Evolutionary conservation across 805 yeast species (phyloP), one percentile per base, ranked within the genome.

Genomic region (Cyberlindnera suaveolens): DNA sequence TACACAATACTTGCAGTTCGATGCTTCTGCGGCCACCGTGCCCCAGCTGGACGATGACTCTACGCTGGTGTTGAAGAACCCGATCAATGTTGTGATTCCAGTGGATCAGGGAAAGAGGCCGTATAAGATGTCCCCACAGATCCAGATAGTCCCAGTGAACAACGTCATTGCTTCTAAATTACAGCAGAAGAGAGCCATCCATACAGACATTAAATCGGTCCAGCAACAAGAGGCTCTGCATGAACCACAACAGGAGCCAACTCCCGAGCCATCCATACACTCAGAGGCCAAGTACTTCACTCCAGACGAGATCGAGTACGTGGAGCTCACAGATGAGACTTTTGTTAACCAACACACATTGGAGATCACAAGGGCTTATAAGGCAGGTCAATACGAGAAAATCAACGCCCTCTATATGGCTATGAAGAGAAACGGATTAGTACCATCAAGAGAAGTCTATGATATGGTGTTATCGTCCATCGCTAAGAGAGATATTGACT

Each of bases 401-500:
- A 63, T 68, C 31, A 64, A 68, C 42, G 58, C 73, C 0, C 45
- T 66, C 6, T 70, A 68, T 41, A 64, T 65, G 53, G 60, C 74
- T 1, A 46, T 70, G 39, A 66, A 64, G 49, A 58, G 74, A 51
- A 70, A 70, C 44, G 61, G 60, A 7, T 51, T 71, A 4, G 53
- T 74, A 2, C 85, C 86, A 23, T 65, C 78, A 7, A 57, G 77
- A 6, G 72, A 69, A 3, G 59, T 70, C 2, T 84, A 77, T 62
- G 74, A 77, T 46, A 63, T 72, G 15, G 78, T 83, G 5, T 62
- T 84, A 36, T 59, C 64, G 17, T 79, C 89, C 1, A 70, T 84
- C 10, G 61, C 72, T 13, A 47, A 60, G 35, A 70, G 93, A 59
- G 53, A 66, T 3, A 61, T 77, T 43, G 75, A 74, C 43, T 74